phyloP scores from a whole-genome alignment of 2,329 filamentous ascomycete species.

The Hirsutella minnesotensis region DNA sequence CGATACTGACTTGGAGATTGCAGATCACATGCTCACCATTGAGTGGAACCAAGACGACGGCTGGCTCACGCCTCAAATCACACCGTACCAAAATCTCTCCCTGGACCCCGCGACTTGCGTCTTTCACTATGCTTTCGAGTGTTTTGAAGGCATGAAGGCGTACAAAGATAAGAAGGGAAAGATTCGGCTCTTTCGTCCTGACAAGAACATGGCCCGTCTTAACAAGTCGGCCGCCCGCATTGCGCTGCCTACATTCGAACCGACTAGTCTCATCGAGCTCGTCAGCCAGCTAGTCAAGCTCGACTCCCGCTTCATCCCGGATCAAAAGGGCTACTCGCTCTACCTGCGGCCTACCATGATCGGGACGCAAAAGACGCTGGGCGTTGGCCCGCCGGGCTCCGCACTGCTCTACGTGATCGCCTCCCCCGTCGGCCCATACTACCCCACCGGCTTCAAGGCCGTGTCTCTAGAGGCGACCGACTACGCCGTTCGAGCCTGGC shows the following conservation, averaged over 20 bases:
- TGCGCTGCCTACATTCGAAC: constrained; percentile 77
- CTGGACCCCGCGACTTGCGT: constrained; percentile 94
- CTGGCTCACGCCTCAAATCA: constrained; percentile 75
- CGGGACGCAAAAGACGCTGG: constrained; percentile 87
- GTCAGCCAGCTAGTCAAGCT: constrained; percentile 69
- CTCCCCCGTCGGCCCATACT: constrained; percentile 93
- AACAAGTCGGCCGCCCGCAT: constrained; percentile 89
- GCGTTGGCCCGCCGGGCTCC: constrained; percentile 82
- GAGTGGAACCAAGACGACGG: constrained; percentile 83
- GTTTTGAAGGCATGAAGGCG: constrained; percentile 98
- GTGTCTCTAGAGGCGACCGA: constrained; percentile 90
- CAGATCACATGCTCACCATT: constrained; percentile 93
- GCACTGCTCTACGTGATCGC: constrained; percentile 92
- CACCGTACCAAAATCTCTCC: constrained; percentile 91
- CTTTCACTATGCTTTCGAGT: constrained; percentile 97
- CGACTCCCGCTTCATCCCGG: constrained; percentile 83
- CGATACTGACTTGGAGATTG: neutral
- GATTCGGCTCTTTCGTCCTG: constrained; percentile 81
- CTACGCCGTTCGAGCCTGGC: constrained; percentile 95
- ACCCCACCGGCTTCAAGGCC: constrained; percentile 96
- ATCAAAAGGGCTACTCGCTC: constrained; percentile 78
- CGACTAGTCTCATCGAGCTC: constrained; percentile 63
- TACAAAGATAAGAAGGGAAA: constrained; percentile 77
- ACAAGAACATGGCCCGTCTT: constrained; percentile 91
- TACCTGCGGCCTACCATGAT: constrained; percentile 97